These are phyloP conservation scores for Macrophomina phaseolina DNA, from an alignment of 2,329 filamentous ascomycete genomes.

Conservation along the genomic window DNA sequence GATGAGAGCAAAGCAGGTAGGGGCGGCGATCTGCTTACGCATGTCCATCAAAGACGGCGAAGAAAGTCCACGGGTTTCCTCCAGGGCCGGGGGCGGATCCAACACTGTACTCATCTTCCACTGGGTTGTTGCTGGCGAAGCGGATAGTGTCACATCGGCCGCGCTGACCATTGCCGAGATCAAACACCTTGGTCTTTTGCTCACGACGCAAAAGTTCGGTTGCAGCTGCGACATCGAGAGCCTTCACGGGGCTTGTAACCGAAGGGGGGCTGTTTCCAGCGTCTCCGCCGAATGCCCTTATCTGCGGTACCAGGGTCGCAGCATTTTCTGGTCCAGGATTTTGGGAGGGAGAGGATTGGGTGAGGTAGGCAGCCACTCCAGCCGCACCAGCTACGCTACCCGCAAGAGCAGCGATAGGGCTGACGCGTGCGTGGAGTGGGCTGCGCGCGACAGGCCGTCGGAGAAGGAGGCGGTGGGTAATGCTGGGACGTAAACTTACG, in stretches of 20 bases:
- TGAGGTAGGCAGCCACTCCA: not conserved
- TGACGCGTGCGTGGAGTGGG: not conserved
- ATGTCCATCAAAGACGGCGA: conserved; percentile 59
- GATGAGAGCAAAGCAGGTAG: not conserved
- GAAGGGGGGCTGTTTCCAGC: not conserved
- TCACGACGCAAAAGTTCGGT: not conserved
- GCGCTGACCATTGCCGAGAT: not conserved
- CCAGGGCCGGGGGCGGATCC: conserved; percentile 40
- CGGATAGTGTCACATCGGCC: conserved; percentile 22
- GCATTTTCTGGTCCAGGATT: not conserved
- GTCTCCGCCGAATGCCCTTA: not conserved
- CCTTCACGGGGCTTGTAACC: conserved; percentile 3
- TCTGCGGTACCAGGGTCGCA: conserved; percentile 4
- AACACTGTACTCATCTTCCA: conserved; percentile 40
- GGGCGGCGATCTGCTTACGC: conserved; percentile 43
- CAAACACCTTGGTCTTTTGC: conserved; percentile 10
- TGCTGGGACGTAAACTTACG: not conserved
- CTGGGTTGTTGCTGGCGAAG: conserved; percentile 25
- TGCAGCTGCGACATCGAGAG: conserved; percentile 10
- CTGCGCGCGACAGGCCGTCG: not conserved
- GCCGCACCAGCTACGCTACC: not conserved
- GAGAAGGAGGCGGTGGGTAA: not conserved
- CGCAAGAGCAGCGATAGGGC: not conserved
- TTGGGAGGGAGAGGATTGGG: not conserved
- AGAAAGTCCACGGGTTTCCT: conserved; percentile 42